These are phyloP conservation scores for Rutstroemia sp. DNA, from an alignment of 2,329 filamentous ascomycete genomes.

Conservation along the genomic window DNA sequence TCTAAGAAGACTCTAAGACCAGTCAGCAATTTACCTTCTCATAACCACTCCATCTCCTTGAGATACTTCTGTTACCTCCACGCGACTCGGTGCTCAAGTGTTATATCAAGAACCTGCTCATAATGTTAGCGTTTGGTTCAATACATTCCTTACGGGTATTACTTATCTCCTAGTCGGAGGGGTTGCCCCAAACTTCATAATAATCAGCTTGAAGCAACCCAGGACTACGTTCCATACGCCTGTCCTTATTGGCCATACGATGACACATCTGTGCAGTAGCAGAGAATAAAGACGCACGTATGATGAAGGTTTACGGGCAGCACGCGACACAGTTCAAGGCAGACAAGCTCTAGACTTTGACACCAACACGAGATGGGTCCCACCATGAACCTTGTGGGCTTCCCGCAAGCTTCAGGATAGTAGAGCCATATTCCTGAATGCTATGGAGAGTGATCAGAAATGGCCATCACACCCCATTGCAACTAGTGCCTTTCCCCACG, in stretches of 20 bases:
- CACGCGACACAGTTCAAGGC: slow-evolving; percentile 19
- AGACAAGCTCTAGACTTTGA: slow-evolving; percentile 93
- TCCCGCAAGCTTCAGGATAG: slow-evolving; percentile 8
- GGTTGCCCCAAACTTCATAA: slow-evolving; percentile 19
- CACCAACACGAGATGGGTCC: slow-evolving; percentile 90
- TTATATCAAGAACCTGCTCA: no score
- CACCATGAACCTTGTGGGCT: slow-evolving; percentile 29
- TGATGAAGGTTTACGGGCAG: slow-evolving; percentile 13
- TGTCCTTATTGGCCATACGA: slow-evolving; percentile 16
- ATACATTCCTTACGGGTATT: slow-evolving; percentile 6
- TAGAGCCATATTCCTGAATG: neutral
- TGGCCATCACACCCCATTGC: slow-evolving; percentile 21
- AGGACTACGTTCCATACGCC: slow-evolving; percentile 27
- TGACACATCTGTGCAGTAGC: slow-evolving; percentile 8
- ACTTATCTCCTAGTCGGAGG: slow-evolving; percentile 30
- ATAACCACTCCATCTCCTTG: no score
- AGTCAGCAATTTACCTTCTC: no score
- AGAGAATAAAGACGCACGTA: slow-evolving; percentile 11
- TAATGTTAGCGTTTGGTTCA: neutral
- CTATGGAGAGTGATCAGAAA: neutral
- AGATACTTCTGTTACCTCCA: no score
- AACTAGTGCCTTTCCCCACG: slow-evolving; percentile 16
- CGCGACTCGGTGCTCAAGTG: no score
- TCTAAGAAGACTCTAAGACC: no score
- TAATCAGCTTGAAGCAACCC: slow-evolving; percentile 23